phyloP scores from a whole-genome alignment of 1,284 basidiomycete species.

The Caloboletus inedulis region DNA sequence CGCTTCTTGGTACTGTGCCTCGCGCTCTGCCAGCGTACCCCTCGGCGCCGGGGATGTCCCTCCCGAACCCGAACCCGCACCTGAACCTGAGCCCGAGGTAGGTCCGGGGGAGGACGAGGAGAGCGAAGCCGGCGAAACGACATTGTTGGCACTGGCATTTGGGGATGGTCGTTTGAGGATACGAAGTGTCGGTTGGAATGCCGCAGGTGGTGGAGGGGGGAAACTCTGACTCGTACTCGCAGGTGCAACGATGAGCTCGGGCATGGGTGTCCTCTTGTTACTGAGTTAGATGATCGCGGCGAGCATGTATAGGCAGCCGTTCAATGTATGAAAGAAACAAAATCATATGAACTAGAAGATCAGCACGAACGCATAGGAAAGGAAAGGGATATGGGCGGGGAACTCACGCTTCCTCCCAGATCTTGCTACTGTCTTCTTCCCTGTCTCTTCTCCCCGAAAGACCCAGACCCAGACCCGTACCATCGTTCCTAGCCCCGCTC shows the following conservation, averaged over 20 bases:
- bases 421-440: conserved; percentile 33
- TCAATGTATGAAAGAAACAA: not conserved
- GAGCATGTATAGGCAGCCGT: not conserved
- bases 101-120: conserved; percentile 6
- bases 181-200: conserved; percentile 28
- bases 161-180: conserved; percentile 34
- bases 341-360: conserved; percentile 12
- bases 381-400: not conserved
- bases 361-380: conserved; percentile 1
- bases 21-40: conserved; percentile 32
- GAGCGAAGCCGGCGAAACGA: not conserved
- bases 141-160: not conserved
- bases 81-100: not conserved
- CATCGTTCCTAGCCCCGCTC: not conserved
- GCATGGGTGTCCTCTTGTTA: conserved; percentile 46
- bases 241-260: conserved; percentile 39
- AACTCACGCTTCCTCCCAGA: conserved; percentile 50
- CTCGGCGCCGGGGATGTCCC: conserved; percentile 20
- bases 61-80: not conserved
- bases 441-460: not conserved
- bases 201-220: conserved; percentile 26
- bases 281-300: conserved; percentile 25
- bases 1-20: conserved; percentile 34
- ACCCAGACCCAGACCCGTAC: not conserved
- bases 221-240: conserved; percentile 29